Evolutionary conservation across 768 basidiomycete genomes (phyloP).

Genomic region (Rhizopogon sp.): DNA sequence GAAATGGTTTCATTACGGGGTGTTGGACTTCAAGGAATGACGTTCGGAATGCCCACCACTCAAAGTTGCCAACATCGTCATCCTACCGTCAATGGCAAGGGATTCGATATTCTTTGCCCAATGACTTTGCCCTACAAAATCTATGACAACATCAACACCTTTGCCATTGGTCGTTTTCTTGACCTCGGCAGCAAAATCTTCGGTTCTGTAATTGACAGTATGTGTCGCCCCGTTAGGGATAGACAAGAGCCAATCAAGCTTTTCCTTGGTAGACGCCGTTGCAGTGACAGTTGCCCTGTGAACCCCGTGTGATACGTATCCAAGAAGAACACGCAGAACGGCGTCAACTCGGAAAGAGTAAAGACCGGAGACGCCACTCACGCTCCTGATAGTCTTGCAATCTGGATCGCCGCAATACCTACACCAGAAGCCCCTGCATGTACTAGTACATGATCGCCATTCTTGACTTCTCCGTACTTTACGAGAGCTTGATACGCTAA

Average conservation of each 20-base stretch:
- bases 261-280: constrained; percentile 82
- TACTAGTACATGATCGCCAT: constrained; percentile 72
- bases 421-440: constrained; percentile 93
- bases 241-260: constrained; percentile 69
- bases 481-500: constrained; percentile 62
- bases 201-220: constrained; percentile 78
- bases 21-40: constrained; percentile 11
- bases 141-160: constrained; percentile 81
- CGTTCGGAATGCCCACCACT: constrained; percentile 44
- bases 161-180: constrained; percentile 61
- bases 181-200: constrained; percentile 73
- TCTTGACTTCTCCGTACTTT: constrained; percentile 61
- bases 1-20: constrained; percentile 13
- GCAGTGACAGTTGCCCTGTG: constrained; percentile 66
- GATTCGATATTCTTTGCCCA: constrained; percentile 70
- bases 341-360: constrained; percentile 2
- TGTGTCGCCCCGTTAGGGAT: constrained; percentile 69
- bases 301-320: constrained; percentile 5
- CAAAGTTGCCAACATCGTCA: constrained; percentile 62
- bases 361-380: constrained; percentile 32
- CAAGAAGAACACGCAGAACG: neutral
- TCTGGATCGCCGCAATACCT: constrained; percentile 82
- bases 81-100: constrained; percentile 66
- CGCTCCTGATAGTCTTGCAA: constrained; percentile 73
- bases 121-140: constrained; percentile 76